These are phyloP conservation scores for Areca catechu DNA, from an alignment of 176 grass and related monocot genomes.

Conservation along the genomic window DNA sequence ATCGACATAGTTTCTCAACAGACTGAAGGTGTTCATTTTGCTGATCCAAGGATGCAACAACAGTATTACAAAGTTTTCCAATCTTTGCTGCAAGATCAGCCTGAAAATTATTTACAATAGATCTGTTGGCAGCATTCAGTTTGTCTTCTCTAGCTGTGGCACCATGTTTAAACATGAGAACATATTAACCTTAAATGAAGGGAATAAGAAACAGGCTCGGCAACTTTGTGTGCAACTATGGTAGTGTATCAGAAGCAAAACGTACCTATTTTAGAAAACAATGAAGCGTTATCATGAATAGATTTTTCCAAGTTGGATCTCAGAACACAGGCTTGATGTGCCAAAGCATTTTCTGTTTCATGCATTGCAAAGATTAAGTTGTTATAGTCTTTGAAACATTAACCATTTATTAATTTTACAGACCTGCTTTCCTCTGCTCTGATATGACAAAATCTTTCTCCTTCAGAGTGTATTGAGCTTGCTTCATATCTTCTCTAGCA, in stretches of 20 bases:
- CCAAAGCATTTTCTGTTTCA: conserved; percentile 83
- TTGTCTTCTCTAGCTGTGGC: conserved; percentile 67
- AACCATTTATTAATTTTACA: neutral
- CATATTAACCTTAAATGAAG: no score
- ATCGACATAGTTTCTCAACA: conserved; percentile 68
- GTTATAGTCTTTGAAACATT: neutral
- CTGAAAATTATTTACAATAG: conserved; percentile 73
- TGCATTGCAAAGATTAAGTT: neutral
- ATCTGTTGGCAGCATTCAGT: conserved; percentile 59
- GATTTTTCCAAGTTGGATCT: conserved; percentile 83
- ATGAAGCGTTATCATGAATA: conserved; percentile 60
- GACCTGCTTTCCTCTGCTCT: conserved; percentile 94
- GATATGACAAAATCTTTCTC: conserved; percentile 88
- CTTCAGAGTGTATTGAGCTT: conserved; percentile 66
- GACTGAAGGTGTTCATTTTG: conserved; percentile 74
- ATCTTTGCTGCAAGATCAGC: conserved; percentile 59
- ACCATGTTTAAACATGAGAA: neutral
- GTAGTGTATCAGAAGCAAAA: neutral
- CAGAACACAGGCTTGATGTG: conserved; percentile 85
- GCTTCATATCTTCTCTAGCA: conserved; percentile 77
- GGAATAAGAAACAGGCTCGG: no score
- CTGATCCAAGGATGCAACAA: conserved; percentile 50
- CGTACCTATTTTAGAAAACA: conserved; percentile 85
- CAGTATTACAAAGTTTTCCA: conserved; percentile 59
- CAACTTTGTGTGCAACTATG: no score